These are phyloP conservation scores for Quercus tomentella DNA, from an alignment of 331 rosid genomes.

Conservation along the genomic window DNA sequence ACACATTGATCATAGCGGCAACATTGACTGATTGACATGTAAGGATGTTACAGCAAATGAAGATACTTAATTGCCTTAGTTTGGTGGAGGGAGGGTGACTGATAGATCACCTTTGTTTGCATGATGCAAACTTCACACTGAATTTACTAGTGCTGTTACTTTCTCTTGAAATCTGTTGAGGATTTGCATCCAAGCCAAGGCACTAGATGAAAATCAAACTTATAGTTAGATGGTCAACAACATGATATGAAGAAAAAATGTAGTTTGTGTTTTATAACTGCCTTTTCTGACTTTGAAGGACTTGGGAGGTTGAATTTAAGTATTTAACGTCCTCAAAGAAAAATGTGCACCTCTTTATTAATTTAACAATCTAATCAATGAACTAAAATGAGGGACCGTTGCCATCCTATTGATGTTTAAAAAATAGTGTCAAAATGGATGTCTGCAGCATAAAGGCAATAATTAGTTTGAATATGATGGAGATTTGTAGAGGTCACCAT, in stretches of 20 bases:
- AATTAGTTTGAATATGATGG: too few species aligned
- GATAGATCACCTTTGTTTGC: neutral
- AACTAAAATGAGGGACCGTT: neutral
- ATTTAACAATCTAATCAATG: neutral
- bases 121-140: neutral
- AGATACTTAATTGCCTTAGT: neutral
- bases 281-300: neutral
- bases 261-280: neutral
- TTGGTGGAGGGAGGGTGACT: neutral
- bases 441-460: neutral
- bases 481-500: too few species aligned
- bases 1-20: neutral
- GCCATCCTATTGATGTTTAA: neutral
- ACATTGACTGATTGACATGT: too few species aligned
- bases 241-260: neutral
- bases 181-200: neutral
- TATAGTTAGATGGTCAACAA: neutral
- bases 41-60: neutral
- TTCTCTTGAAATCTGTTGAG: neutral
- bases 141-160: too few species aligned
- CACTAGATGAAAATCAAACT: neutral
- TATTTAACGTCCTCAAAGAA: neutral
- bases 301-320: neutral
- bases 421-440: neutral
- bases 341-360: neutral